Evolutionary conservation across 2,329 filamentous ascomycete species (phyloP).

Genomic region (Talaromyces funiculosus): DNA sequence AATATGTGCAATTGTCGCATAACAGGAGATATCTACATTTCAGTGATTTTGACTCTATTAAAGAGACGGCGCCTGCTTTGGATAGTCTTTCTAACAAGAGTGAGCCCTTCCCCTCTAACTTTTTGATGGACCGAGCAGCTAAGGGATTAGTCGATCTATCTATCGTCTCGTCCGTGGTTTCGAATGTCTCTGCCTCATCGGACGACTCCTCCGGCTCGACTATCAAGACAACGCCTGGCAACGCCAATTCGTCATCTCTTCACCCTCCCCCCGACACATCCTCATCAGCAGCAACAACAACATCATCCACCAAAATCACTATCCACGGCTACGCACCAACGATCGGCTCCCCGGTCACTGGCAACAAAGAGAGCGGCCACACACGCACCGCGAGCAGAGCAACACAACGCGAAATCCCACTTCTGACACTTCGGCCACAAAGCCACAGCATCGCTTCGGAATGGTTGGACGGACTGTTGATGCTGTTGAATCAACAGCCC

Average conservation of each 20-base stretch:
- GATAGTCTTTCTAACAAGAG: slow-evolving; percentile 70
- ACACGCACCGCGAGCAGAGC: slow-evolving; percentile 28
- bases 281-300: neutral
- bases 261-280: slow-evolving; percentile 8
- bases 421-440: slow-evolving; percentile 76
- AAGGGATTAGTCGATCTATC: slow-evolving; percentile 63
- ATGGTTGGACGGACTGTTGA: slow-evolving; percentile 91
- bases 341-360: slow-evolving; percentile 19
- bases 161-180: slow-evolving; percentile 86
- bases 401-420: slow-evolving; percentile 58
- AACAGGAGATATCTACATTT: slow-evolving; percentile 89
- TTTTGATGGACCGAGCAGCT: neutral
- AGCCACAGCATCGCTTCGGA: slow-evolving; percentile 82
- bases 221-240: slow-evolving; percentile 39
- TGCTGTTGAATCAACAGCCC: slow-evolving; percentile 90
- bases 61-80: slow-evolving; percentile 60
- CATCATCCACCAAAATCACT: slow-evolving; percentile 72
- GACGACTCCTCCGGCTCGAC: slow-evolving; percentile 45
- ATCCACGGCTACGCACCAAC: slow-evolving; percentile 65
- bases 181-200: slow-evolving; percentile 71
- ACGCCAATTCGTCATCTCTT: neutral
- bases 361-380: slow-evolving; percentile 30
- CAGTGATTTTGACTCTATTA: slow-evolving; percentile 68
- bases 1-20: slow-evolving; percentile 82
- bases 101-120: slow-evolving; percentile 27